Evolutionary conservation across 2,329 filamentous ascomycete species (phyloP).

Genomic region (Diaporthe citrichinensis): DNA sequence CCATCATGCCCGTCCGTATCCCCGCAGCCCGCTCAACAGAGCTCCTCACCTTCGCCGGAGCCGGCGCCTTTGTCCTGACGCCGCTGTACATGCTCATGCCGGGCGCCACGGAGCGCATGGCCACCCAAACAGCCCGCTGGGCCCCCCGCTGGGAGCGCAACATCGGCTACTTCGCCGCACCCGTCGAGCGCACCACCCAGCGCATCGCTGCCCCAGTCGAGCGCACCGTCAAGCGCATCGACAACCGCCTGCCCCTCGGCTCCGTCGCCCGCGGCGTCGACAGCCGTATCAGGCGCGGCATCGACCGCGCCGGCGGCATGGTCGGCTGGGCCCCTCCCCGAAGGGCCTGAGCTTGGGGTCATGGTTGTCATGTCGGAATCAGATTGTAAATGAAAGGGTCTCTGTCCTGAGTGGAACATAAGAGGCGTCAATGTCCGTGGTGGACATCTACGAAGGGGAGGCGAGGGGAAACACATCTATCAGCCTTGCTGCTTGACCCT

Average conservation of each 20-base stretch:
- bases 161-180: slow-evolving; percentile 66
- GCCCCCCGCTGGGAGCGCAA: slow-evolving; percentile 73
- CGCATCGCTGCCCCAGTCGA: slow-evolving; percentile 64
- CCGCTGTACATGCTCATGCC: slow-evolving; percentile 72
- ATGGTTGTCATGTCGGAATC: too few relatives aligned
- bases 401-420: too few relatives aligned
- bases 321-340: slow-evolving; percentile 4
- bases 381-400: neutral
- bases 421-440: neutral
- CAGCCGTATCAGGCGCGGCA: slow-evolving; percentile 61
- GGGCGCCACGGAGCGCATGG: slow-evolving; percentile 67
- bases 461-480: neutral
- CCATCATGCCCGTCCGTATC: slow-evolving; percentile 65
- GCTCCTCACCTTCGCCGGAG: slow-evolving; percentile 66
- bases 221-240: slow-evolving; percentile 60
- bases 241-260: slow-evolving; percentile 64
- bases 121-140: slow-evolving; percentile 69
- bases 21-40: slow-evolving; percentile 64
- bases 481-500: slow-evolving; percentile 8
- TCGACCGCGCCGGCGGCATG: slow-evolving; percentile 52
- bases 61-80: slow-evolving; percentile 66
- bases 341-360: neutral
- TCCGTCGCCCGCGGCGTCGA: slow-evolving; percentile 64
- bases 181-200: slow-evolving; percentile 62
- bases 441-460: neutral